Evolutionary conservation across 192 early-diverging fungal species (phyloP).

Genomic region (Rhizophagus sp.): DNA sequence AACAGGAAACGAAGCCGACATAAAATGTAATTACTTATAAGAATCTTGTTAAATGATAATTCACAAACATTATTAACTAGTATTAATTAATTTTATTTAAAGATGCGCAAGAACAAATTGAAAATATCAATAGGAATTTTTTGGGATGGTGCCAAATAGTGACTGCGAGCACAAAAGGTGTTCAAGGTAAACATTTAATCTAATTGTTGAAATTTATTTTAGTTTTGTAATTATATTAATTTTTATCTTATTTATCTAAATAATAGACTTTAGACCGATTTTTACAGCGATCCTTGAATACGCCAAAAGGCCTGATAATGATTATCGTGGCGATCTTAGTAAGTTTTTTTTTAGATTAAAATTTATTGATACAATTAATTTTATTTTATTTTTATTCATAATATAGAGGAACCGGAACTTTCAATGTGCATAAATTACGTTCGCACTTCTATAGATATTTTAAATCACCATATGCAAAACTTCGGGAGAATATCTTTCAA

Average conservation of each 20-base stretch:
- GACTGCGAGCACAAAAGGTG: neutral
- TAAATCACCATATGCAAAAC: neutral
- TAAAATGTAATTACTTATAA: neutral
- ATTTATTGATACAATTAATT: neutral
- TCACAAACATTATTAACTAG: neutral
- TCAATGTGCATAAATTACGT: slow-evolving; percentile 21
- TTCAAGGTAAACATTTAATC: neutral
- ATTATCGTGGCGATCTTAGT: slow-evolving; percentile 10
- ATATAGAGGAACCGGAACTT: slow-evolving; percentile 24
- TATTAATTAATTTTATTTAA: neutral
- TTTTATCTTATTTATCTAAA: neutral
- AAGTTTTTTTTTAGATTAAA: neutral
- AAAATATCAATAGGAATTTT: slow-evolving; percentile 20
- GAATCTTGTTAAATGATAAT: neutral
- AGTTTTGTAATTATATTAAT: neutral
- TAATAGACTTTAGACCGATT: slow-evolving; percentile 21
- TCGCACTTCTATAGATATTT: neutral
- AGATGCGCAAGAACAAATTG: slow-evolving; percentile 3
- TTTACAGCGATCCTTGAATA: slow-evolving; percentile 20
- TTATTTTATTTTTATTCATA: neutral
- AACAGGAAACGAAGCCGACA: neutral
- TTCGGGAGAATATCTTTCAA: neutral
- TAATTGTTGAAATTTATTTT: neutral
- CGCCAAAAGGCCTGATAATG: slow-evolving; percentile 15
- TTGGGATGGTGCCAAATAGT: slow-evolving; percentile 23